A percentile compares a stretch with the other conserved stretches of the same genome.
phyloP scores from a whole-genome alignment of 768 basidiomycete genomes.

The Lactarius hengduanensis region DNA sequence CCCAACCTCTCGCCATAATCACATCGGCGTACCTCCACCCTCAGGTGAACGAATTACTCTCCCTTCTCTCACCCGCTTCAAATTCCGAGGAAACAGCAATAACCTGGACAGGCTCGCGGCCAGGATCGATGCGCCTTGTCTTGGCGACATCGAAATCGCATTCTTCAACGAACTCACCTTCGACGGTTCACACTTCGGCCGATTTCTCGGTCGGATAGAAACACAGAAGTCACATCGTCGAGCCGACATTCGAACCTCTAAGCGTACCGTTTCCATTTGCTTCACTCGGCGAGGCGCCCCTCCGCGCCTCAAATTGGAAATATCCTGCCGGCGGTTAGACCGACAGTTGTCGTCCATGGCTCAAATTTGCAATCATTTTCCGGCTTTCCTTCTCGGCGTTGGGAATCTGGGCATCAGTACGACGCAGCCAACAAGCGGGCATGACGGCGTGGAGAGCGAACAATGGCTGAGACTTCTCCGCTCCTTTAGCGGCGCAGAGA shows the following conservation, averaged over 20 bases:
- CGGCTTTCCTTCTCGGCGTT: neutral
- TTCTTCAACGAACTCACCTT: constrained; percentile 1
- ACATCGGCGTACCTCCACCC: neutral
- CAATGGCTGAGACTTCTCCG: neutral
- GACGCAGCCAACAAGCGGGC: neutral
- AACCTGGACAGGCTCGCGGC: neutral
- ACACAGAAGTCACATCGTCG: neutral
- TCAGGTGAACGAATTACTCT: neutral
- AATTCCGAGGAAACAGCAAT: constrained; percentile 2
- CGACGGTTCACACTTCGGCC: neutral
- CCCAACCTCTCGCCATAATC: neutral
- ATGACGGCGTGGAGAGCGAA: neutral
- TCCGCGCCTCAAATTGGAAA: neutral
- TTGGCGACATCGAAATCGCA: neutral
- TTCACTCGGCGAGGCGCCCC: neutral
- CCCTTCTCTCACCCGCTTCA: constrained; percentile 2
- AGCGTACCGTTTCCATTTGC: neutral
- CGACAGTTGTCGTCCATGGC: neutral
- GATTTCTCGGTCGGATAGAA: constrained; percentile 1
- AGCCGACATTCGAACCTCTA: neutral
- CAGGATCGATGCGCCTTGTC: neutral
- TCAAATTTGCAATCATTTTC: neutral
- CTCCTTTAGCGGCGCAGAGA: neutral
- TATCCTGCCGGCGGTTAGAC: constrained; percentile 2
- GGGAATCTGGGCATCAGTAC: neutral